Conservation (phyloP, 73 alveolate genomes). For the Tetrahymena elliotti region DNA sequence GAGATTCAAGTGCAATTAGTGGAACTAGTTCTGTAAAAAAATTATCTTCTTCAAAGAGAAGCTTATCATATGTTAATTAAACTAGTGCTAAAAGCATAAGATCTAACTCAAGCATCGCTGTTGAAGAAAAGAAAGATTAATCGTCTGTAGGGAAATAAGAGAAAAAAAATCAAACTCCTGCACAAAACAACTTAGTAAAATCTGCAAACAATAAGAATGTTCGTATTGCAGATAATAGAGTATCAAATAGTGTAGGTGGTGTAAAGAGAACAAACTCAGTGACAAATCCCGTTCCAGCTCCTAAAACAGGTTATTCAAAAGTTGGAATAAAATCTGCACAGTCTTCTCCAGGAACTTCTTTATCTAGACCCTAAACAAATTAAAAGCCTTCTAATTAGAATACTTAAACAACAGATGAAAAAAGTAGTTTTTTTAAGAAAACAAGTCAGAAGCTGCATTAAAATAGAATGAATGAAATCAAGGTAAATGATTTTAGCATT, state of each 20-base stretch:
- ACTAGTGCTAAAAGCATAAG: not conserved
- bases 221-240: not conserved
- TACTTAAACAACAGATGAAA: not conserved
- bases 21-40: not conserved
- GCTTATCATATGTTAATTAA: not conserved
- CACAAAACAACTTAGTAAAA: not conserved
- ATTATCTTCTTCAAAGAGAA: not conserved
- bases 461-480: not conserved
- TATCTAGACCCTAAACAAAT: not conserved
- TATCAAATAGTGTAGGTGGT: not conserved
- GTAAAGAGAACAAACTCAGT: not conserved
- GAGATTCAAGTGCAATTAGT: not conserved
- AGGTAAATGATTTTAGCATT: not conserved
- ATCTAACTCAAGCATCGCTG: not conserved
- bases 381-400: not conserved
- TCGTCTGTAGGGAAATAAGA: not conserved
- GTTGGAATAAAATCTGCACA: not conserved
- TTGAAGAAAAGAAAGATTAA: not conserved
- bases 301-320: not conserved
- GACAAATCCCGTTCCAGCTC: not conserved
- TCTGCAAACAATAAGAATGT: not conserved
- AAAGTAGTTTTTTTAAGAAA: not conserved
- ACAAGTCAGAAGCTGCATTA: not conserved
- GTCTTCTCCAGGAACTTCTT: not conserved
- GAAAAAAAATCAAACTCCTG: not conserved